Conservation (phyloP, 495 filamentous ascomycete species). For the Penicillium soppii region DNA sequence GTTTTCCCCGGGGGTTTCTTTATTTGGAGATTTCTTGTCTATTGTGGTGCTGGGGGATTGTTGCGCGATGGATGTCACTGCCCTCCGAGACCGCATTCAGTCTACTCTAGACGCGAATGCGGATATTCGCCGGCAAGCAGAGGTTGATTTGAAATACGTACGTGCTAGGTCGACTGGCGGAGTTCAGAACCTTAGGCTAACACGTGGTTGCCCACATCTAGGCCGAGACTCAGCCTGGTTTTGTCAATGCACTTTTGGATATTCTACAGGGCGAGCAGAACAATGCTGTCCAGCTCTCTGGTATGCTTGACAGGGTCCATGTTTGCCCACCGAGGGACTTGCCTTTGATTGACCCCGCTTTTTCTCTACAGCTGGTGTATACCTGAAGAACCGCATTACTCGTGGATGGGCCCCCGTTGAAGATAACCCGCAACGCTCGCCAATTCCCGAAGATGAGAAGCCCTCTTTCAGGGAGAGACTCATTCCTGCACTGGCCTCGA, state of each 20-base stretch:
- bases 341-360: slow-evolving; percentile 13
- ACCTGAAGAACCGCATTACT: slow-evolving; percentile 94
- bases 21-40: slow-evolving; percentile 20
- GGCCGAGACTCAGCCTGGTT: slow-evolving; percentile 89
- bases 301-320: slow-evolving; percentile 49
- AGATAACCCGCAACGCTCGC: slow-evolving; percentile 57
- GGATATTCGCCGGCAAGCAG: slow-evolving; percentile 79
- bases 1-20: slow-evolving; percentile 18
- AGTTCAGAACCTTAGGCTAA: slow-evolving; percentile 16
- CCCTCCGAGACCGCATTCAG: slow-evolving; percentile 82
- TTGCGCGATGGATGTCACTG: slow-evolving; percentile 78
- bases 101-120: slow-evolving; percentile 85
- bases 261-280: slow-evolving; percentile 88
- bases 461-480: slow-evolving; percentile 80
- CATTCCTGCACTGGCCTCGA: slow-evolving; percentile 81
- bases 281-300: slow-evolving; percentile 76
- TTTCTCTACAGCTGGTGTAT: slow-evolving; percentile 75
- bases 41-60: slow-evolving; percentile 36
- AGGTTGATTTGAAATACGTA: slow-evolving; percentile 93
- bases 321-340: background rate
- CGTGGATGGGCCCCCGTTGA: slow-evolving; percentile 83
- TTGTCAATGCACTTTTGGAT: slow-evolving; percentile 86
- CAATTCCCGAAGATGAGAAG: slow-evolving; percentile 87
- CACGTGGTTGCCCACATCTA: slow-evolving; percentile 36
- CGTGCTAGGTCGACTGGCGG: slow-evolving; percentile 32